These are phyloP conservation scores for Lupinus albus DNA, from an alignment of 306 rosid genomes.

Conservation along the genomic window DNA sequence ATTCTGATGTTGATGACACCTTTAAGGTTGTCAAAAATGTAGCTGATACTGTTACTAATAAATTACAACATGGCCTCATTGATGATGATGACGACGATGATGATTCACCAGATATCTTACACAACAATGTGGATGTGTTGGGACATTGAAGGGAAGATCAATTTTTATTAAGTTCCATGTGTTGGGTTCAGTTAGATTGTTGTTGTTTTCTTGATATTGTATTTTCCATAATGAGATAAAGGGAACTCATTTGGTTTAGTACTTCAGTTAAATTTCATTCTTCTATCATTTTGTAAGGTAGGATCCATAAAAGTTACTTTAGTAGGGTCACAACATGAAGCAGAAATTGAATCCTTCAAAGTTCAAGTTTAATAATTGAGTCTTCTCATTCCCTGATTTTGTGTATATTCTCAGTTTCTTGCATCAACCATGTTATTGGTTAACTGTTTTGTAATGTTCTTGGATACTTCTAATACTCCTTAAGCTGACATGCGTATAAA, in stretches of 20 bases:
- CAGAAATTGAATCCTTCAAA: not conserved
- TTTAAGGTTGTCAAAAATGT: not conserved
- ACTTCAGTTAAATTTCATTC: too few relatives aligned
- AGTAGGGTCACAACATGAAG: not conserved
- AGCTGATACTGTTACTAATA: not conserved
- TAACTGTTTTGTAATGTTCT: too few relatives aligned
- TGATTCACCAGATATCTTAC: slow-evolving; percentile 29
- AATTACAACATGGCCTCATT: not conserved
- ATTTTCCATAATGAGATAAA: too few relatives aligned
- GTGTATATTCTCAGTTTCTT: too few relatives aligned
- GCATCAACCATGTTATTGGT: too few relatives aligned
- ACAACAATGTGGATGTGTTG: slow-evolving; percentile 38
- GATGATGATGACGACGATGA: not conserved
- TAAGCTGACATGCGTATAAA: too few relatives aligned
- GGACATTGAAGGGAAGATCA: slow-evolving; percentile 34
- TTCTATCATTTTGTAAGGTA: not conserved
- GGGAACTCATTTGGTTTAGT: too few relatives aligned
- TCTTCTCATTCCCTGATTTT: not conserved
- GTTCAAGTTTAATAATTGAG: not conserved
- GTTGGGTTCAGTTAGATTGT: not conserved
- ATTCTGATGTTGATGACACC: slow-evolving; percentile 49
- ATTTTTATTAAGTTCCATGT: not conserved
- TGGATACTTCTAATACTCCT: too few relatives aligned
- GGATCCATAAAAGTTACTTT: not conserved
- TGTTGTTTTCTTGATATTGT: not conserved